Percentiles rank a stretch among this genome's conserved stretches.
Evolutionary conservation across 164 flowering plant genomes (phyloP).

Genomic region (Liriodendron chinense): DNA sequence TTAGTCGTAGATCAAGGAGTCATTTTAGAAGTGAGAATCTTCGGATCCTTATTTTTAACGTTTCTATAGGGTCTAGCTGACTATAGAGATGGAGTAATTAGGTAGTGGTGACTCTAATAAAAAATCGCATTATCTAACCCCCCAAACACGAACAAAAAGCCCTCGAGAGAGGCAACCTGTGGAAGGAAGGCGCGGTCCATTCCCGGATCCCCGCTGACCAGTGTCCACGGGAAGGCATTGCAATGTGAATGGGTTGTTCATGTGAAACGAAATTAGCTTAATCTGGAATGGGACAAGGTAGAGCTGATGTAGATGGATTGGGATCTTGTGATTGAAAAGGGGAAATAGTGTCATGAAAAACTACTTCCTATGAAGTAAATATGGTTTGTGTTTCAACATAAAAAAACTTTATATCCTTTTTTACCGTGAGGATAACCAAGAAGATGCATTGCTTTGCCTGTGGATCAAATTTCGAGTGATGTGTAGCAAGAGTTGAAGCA

Average conservation of each 20-base stretch:
- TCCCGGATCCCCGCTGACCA: too few relatives aligned
- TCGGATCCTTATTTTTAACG: too few relatives aligned
- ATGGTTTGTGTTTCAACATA: neutral
- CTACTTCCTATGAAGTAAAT: neutral
- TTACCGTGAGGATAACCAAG: slow-evolving; percentile 15
- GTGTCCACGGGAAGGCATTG: too few relatives aligned
- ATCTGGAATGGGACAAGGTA: slow-evolving; percentile 1
- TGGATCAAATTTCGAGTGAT: slow-evolving; percentile 4
- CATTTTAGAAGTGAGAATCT: too few relatives aligned
- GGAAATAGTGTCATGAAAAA: slow-evolving; percentile 9
- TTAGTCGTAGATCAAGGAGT: too few relatives aligned
- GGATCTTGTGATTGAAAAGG: neutral
- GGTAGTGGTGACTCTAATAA: too few relatives aligned
- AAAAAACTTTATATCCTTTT: slow-evolving; percentile 11
- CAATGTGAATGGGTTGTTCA: neutral
- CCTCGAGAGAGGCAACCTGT: too few relatives aligned
- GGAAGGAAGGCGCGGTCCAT: too few relatives aligned
- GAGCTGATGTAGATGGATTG: neutral
- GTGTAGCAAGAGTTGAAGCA: neutral
- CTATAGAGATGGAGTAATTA: too few relatives aligned
- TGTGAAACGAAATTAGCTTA: neutral
- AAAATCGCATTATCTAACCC: too few relatives aligned
- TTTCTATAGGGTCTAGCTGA: too few relatives aligned
- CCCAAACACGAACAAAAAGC: too few relatives aligned
- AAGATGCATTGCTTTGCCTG: slow-evolving; percentile 3